A percentile compares a stretch with the other conserved stretches of the same genome.
Evolutionary conservation across 176 grass and related monocot genomes (phyloP).

Genomic region (Carex parvula): DNA sequence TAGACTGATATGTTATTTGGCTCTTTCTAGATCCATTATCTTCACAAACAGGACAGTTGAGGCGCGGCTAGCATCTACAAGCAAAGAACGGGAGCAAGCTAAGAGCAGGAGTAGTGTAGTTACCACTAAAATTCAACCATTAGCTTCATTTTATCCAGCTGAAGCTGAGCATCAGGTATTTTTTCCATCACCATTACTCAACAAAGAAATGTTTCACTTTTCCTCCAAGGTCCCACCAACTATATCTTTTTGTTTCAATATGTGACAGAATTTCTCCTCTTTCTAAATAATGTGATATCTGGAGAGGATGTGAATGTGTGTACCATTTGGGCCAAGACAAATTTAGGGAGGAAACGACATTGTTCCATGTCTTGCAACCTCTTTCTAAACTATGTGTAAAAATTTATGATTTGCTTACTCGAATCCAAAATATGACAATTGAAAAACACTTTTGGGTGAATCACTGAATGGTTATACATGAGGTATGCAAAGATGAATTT

Average conservation of each 20-base stretch:
- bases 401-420: not conserved
- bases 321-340: not conserved
- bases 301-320: not conserved
- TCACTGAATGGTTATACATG: not conserved
- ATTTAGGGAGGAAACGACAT: not conserved
- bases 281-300: not conserved
- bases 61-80: constrained; percentile 55
- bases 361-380: not conserved
- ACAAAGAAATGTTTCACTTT: not conserved
- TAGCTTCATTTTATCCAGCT: constrained; percentile 65
- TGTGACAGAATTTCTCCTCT: not conserved
- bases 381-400: not conserved
- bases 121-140: constrained; percentile 74
- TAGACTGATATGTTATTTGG: not conserved
- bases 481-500: not conserved
- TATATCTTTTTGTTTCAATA: not conserved
- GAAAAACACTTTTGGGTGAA: not conserved
- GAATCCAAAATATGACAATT: not conserved
- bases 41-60: constrained; percentile 75
- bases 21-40: constrained; percentile 59
- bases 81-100: constrained; percentile 87
- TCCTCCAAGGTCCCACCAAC: not conserved
- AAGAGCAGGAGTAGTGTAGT: constrained; percentile 65
- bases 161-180: constrained; percentile 95
- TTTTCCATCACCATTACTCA: not conserved